These are phyloP conservation scores for Verticillium nonalfalfae DNA, from an alignment of 2,329 filamentous ascomycete species.

Conservation along the genomic window DNA sequence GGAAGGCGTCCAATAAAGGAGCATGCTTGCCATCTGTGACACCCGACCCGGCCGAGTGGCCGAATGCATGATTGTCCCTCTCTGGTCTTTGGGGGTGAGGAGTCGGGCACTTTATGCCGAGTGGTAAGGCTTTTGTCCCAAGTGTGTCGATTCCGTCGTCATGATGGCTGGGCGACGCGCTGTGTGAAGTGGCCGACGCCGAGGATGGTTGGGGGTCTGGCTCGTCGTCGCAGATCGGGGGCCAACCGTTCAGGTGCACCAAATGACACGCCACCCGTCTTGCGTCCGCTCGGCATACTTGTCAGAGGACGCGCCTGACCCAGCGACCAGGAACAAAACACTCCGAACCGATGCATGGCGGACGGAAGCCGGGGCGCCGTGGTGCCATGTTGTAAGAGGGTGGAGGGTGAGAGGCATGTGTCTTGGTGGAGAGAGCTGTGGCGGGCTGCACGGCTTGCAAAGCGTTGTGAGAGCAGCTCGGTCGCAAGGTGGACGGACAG, in stretches of 20 bases:
- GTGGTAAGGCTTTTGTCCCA: not conserved
- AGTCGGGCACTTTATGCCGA: not conserved
- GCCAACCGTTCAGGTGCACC: not conserved
- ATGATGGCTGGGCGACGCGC: not conserved
- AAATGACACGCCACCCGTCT: not conserved
- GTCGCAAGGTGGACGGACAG: not conserved
- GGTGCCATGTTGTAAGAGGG: not conserved
- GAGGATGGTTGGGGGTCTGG: not conserved
- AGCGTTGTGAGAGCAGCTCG: too few relatives aligned
- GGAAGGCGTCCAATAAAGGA: not conserved
- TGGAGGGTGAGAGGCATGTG: not conserved
- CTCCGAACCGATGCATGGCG: not conserved
- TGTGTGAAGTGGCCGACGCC: not conserved
- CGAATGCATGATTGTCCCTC: not conserved
- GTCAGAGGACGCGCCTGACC: not conserved
- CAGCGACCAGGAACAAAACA: not conserved
- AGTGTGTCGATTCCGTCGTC: not conserved
- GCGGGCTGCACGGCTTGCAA: too few relatives aligned
- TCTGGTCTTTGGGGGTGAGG: not conserved
- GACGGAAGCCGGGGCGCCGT: not conserved
- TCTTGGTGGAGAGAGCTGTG: too few relatives aligned
- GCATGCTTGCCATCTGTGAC: not conserved
- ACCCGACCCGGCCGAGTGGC: not conserved
- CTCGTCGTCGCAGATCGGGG: not conserved
- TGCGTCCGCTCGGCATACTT: not conserved